phyloP scores from a whole-genome alignment of 2,329 filamentous ascomycete genomes.

The Monascus ruber region DNA sequence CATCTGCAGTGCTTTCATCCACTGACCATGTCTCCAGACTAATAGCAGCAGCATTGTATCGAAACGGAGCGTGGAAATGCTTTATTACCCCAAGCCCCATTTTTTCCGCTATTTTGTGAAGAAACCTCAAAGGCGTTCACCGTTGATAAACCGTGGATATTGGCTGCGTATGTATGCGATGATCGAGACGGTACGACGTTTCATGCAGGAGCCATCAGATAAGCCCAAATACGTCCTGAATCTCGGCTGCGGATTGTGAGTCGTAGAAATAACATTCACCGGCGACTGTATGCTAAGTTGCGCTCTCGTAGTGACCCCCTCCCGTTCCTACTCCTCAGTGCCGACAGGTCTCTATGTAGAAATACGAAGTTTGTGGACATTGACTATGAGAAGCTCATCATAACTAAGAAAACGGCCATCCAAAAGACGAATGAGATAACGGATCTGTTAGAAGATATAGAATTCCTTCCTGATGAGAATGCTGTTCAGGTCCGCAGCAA shows the following conservation, averaged over 20 bases:
- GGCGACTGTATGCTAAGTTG: conserved; percentile 15
- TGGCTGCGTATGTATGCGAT: conserved; percentile 77
- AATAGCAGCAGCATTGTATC: conserved; percentile 89
- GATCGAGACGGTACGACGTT: conserved; percentile 61
- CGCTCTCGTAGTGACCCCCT: conserved; percentile 59
- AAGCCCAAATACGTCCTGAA: conserved; percentile 67
- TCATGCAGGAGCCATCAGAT: conserved; percentile 48
- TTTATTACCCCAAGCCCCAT: conserved; percentile 73
- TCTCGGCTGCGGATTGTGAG: conserved; percentile 81
- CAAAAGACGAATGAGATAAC: conserved; percentile 50
- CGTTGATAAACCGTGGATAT: conserved; percentile 82
- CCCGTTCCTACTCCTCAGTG: conserved; percentile 68
- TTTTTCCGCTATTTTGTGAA: conserved; percentile 82
- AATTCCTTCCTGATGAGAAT: conserved; percentile 19
- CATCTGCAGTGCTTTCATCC: too few species aligned
- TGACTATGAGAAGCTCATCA: conserved; percentile 71
- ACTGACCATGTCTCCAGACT: conserved; percentile 41
- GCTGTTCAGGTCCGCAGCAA: conserved; percentile 51
- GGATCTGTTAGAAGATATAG: conserved; percentile 38
- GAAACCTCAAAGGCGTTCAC: conserved; percentile 71
- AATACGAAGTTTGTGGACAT: conserved; percentile 66
- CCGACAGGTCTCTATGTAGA: conserved; percentile 49
- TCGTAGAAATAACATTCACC: conserved; percentile 15
- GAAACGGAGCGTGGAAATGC: conserved; percentile 80
- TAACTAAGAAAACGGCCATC: conserved; percentile 60